These are phyloP conservation scores for Euphorbia corollata DNA, from an alignment of 441 rosid genomes.

Conservation along the genomic window DNA sequence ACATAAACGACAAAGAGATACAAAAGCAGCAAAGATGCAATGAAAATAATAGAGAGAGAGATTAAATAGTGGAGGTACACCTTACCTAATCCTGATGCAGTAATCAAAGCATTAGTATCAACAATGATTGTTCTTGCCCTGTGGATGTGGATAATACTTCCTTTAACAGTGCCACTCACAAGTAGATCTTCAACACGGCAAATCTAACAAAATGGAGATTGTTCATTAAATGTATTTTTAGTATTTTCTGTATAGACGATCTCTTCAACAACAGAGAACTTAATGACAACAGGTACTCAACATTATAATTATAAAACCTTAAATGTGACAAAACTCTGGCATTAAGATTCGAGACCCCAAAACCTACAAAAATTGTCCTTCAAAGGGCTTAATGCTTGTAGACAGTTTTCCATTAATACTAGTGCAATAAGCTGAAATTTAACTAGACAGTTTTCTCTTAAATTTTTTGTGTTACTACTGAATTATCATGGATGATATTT, in stretches of 20 bases:
- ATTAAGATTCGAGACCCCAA: background rate
- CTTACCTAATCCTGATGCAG: slow-evolving; percentile 87
- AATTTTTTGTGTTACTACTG: background rate
- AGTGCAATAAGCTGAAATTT: slow-evolving; percentile 2
- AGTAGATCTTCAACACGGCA: slow-evolving; percentile 97
- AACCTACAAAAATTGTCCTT: background rate
- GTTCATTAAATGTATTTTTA: background rate
- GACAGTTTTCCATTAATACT: background rate
- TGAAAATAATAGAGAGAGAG: background rate
- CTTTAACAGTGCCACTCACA: slow-evolving; percentile 74
- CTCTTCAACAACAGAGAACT: slow-evolving; percentile 2
- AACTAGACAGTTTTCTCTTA: background rate
- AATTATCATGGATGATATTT: background rate
- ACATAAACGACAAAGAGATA: background rate
- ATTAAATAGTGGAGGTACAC: slow-evolving; percentile 11
- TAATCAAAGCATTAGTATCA: slow-evolving; percentile 58
- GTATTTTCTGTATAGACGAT: background rate
- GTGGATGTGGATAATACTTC: slow-evolving; percentile 93
- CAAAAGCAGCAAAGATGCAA: background rate
- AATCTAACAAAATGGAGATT: slow-evolving; percentile 42
- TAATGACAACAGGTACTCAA: background rate
- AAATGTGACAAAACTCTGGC: background rate
- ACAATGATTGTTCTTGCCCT: slow-evolving; percentile 77
- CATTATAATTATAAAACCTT: background rate
- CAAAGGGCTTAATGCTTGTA: background rate